phyloP scores from a whole-genome alignment of 1,139 yeast species.

The Citeromyces hawaiiensis region DNA sequence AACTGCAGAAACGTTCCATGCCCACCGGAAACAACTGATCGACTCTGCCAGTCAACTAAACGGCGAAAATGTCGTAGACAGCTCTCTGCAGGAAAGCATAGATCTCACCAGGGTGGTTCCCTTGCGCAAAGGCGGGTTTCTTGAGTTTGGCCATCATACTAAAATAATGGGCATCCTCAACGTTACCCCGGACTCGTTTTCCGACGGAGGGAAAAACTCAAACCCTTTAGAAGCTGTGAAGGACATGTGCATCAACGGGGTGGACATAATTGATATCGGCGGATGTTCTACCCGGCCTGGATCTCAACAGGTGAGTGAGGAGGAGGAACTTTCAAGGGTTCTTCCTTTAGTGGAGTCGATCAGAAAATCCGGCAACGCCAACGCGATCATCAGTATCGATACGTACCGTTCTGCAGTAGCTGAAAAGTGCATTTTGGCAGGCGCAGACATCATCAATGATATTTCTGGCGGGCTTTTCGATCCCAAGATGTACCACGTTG shows the following conservation, averaged over 20 bases:
- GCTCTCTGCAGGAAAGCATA: slow-evolving; percentile 30
- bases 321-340: slow-evolving; percentile 47
- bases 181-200: slow-evolving; percentile 89
- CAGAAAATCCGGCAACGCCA: slow-evolving; percentile 21
- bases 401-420: slow-evolving; percentile 78
- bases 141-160: slow-evolving; percentile 19
- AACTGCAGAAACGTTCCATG: slow-evolving; percentile 65
- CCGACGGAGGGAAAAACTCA: slow-evolving; percentile 63
- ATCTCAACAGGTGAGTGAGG: slow-evolving; percentile 39
- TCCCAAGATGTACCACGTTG: slow-evolving; percentile 45
- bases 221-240: slow-evolving; percentile 29
- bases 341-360: slow-evolving; percentile 58
- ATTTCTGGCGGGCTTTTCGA: slow-evolving; percentile 76
- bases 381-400: slow-evolving; percentile 58
- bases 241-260: slow-evolving; percentile 29
- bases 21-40: slow-evolving; percentile 51
- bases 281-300: slow-evolving; percentile 92
- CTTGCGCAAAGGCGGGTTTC: slow-evolving; percentile 21
- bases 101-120: slow-evolving; percentile 33
- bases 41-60: slow-evolving; percentile 13
- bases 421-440: slow-evolving; percentile 46
- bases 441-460: slow-evolving; percentile 90
- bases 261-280: slow-evolving; percentile 73
- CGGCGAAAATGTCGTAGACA: slow-evolving; percentile 10
- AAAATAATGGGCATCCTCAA: slow-evolving; percentile 78